Base-by-base conservation (phyloP, 768 basidiomycete species). In the Clitopilus hobsonii region DNA sequence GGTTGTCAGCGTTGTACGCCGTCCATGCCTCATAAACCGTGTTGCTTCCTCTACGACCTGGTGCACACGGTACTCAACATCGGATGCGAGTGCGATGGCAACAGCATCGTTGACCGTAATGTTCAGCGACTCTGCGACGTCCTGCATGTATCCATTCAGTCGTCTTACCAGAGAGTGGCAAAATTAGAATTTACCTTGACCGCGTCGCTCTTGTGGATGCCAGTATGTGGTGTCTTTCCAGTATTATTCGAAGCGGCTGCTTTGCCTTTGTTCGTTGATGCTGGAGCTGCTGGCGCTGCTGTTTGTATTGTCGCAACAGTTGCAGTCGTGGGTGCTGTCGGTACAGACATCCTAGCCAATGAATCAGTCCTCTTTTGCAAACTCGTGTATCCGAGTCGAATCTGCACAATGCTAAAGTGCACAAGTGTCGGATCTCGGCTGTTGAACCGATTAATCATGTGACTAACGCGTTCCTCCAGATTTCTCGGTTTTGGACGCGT, bases 41-140 rank as follows among this genome's bases (percentile, higher is more conserved):
- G 94, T 86, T 7, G 96, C 94, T 81, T 98, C 96, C 89, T 97
- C 92, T 61, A 96, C 81, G 38, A 98, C 88, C 67, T 98, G 92
- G 69, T 96, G 93, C 66, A 98, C 82, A 56, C 97, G 79, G 71
- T 98, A 98, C 66, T 98, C 97, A 38, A 98, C 93, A 74, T 99
- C 97, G 62, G 91, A 94, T 0, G 97, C 94, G 23, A 99, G 78
- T 0, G 90, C 80, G 3, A 85, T 85, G 4, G 93, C 89, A 23
- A 97, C 89, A 2, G 78, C 66, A 52, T 95, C 92, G 2, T 90
- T 75, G 38, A 99, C 86, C 13, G 84, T 72, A 54, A 98, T 85
- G 56, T 85, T 86, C 27, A 97, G 70, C 0, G 89, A 87, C 60
- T 98, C 96, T 27, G 97, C 94, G 47, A 89, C 86, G 74, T 98